Evolutionary conservation across 2,329 filamentous ascomycete genomes (phyloP).

Genomic region (Aspergillus niger): DNA sequence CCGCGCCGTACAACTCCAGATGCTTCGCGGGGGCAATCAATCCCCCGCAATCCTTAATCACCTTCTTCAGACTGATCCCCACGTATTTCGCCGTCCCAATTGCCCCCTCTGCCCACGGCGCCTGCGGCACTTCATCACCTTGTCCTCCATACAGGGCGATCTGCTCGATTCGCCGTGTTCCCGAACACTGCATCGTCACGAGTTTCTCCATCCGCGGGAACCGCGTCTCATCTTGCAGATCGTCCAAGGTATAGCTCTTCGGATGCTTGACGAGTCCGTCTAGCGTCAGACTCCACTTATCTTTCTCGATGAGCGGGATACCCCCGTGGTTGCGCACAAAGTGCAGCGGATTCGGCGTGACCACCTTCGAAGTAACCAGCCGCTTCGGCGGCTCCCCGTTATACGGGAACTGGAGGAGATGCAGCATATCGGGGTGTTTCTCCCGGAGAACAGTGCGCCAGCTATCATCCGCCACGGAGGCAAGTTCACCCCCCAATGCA

Average conservation of each 20-base stretch:
- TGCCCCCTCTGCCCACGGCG: constrained; percentile 65
- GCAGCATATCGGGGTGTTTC: constrained; percentile 63
- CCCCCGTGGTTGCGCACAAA: constrained; percentile 74
- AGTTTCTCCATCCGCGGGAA: constrained; percentile 63
- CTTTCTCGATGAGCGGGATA: constrained; percentile 64
- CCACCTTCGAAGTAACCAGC: constrained; percentile 55
- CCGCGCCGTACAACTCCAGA: constrained; percentile 68
- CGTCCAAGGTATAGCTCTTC: constrained; percentile 57
- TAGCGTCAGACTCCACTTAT: constrained; percentile 56
- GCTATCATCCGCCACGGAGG: constrained; percentile 57
- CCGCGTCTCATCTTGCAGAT: constrained; percentile 60
- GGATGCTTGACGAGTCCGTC: constrained; percentile 65
- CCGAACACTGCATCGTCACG: constrained; percentile 68
- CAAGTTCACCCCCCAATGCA: constrained; percentile 52
- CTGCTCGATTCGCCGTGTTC: constrained; percentile 69
- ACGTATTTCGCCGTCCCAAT: constrained; percentile 66
- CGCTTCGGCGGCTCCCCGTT: constrained; percentile 65
- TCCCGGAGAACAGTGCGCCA: constrained; percentile 60
- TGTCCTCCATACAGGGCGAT: constrained; percentile 66
- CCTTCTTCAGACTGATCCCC: constrained; percentile 67
- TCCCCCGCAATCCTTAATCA: constrained; percentile 71
- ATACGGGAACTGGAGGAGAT: constrained; percentile 65
- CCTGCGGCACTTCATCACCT: constrained; percentile 60
- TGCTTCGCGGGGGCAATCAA: constrained; percentile 59
- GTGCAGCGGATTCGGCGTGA: constrained; percentile 64